Evolutionary conservation across 73 alveolate species (phyloP).

Genomic region (Paramecium sexaurelia): DNA sequence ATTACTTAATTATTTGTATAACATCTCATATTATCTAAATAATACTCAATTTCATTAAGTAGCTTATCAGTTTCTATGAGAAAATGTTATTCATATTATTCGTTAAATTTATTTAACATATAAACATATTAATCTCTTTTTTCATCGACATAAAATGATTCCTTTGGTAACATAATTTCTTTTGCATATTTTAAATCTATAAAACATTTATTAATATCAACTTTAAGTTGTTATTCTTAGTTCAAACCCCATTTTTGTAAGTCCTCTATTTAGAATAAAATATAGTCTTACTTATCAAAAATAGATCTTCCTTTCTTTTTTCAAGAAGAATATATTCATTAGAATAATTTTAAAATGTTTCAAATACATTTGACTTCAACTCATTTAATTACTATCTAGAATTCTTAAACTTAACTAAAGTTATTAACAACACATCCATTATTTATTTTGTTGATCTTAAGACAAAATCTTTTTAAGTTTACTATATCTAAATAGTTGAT

Average conservation of each 20-base stretch:
- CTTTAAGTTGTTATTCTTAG: neutral
- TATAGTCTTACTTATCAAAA: neutral
- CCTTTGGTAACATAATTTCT: neutral
- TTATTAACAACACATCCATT: neutral
- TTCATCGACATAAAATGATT: neutral
- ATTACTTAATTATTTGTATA: neutral
- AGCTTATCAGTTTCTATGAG: neutral
- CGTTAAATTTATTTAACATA: neutral
- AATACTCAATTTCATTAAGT: neutral
- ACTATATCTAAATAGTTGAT: neutral
- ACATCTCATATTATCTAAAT: neutral
- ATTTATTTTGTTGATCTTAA: neutral
- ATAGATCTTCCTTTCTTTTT: neutral
- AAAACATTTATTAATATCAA: neutral
- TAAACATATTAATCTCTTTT: slow-evolving; percentile 18
- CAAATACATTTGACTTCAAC: neutral
- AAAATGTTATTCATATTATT: neutral
- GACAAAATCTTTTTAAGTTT: neutral
- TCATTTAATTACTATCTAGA: neutral
- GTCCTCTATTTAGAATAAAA: neutral
- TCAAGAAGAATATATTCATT: neutral
- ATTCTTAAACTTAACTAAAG: neutral
- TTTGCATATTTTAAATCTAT: slow-evolving; percentile 4
- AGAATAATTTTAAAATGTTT: neutral
- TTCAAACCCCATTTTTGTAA: neutral